These are phyloP conservation scores for Cyanidiococcus yangmingshanensis DNA, from an alignment of 23 red algal species.

Conservation along the genomic window DNA sequence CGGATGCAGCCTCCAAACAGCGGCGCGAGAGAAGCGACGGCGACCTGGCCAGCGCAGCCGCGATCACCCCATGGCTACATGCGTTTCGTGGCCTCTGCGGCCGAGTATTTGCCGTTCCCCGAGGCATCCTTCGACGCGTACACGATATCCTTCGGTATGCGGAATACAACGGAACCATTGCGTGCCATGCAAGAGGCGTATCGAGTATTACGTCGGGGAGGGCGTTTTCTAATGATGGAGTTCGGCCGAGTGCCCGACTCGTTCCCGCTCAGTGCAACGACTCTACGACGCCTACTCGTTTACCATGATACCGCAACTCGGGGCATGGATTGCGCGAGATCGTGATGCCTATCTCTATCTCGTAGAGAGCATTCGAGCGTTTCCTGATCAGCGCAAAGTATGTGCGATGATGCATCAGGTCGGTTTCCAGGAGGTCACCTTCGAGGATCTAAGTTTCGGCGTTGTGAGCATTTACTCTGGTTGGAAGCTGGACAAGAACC, in stretches of 20 bases:
- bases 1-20: background rate
- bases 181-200: conserved; percentile 58
- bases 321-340: conserved; percentile 48
- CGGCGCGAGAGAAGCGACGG: background rate
- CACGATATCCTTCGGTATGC: conserved; percentile 95
- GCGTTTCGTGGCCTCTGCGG: conserved; percentile 43
- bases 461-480: conserved; percentile 74
- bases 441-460: conserved; percentile 46
- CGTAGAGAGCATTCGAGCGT: conserved; percentile 82
- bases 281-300: conserved; percentile 86
- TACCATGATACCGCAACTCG: conserved; percentile 58
- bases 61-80: background rate
- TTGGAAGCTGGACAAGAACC: conserved; percentile 20
- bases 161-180: conserved; percentile 50
- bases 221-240: conserved; percentile 93
- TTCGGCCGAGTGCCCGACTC: conserved; percentile 49
- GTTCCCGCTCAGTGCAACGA: conserved; percentile 17
- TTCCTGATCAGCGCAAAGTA: conserved; percentile 60
- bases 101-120: conserved; percentile 52
- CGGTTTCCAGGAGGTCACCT: conserved; percentile 44
- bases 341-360: conserved; percentile 67
- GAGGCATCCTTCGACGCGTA: conserved; percentile 52
- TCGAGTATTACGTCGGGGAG: conserved; percentile 71
- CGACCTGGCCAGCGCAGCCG: conserved; percentile 1
- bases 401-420: conserved; percentile 41